Conservation (phyloP, 192 early-diverging fungal species). For the Rhizophlyctis rosea region DNA sequence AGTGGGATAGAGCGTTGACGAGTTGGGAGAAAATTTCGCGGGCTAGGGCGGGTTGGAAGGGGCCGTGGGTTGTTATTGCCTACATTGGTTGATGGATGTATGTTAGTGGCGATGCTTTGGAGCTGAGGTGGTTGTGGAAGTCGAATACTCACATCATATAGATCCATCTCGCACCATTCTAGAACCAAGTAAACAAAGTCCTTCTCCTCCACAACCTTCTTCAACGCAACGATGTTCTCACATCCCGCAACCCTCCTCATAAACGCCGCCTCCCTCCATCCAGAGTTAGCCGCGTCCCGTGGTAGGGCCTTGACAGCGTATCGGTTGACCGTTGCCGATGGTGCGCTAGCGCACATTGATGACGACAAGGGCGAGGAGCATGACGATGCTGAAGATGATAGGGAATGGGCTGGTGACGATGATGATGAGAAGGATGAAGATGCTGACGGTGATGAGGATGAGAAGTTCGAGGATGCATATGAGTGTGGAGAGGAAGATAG, state of each 20-base stretch:
- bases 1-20: slow-evolving; percentile 70
- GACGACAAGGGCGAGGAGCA: not conserved
- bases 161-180: slow-evolving; percentile 30
- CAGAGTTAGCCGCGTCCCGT: slow-evolving; percentile 31
- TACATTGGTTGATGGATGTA: slow-evolving; percentile 13
- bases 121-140: no score
- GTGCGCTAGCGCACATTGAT: no score
- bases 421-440: not conserved
- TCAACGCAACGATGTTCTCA: slow-evolving; percentile 20
- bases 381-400: no score
- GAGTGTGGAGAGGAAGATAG: not conserved
- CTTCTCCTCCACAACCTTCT: slow-evolving; percentile 19
- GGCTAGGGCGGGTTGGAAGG: slow-evolving; percentile 21
- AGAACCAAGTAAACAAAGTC: slow-evolving; percentile 31
- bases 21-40: slow-evolving; percentile 70
- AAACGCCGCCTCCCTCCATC: slow-evolving; percentile 29
- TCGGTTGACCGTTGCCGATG: not conserved
- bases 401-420: no score
- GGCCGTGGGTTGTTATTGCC: slow-evolving; percentile 25
- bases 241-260: slow-evolving; percentile 22
- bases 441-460: not conserved
- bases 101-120: slow-evolving; percentile 1
- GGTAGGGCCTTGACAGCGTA: slow-evolving; percentile 46
- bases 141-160: slow-evolving; percentile 33
- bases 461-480: slow-evolving; percentile 6